Evolutionary conservation across 2,329 filamentous ascomycete genomes (phyloP).

Genomic region (Arthrobotrys conoides): DNA sequence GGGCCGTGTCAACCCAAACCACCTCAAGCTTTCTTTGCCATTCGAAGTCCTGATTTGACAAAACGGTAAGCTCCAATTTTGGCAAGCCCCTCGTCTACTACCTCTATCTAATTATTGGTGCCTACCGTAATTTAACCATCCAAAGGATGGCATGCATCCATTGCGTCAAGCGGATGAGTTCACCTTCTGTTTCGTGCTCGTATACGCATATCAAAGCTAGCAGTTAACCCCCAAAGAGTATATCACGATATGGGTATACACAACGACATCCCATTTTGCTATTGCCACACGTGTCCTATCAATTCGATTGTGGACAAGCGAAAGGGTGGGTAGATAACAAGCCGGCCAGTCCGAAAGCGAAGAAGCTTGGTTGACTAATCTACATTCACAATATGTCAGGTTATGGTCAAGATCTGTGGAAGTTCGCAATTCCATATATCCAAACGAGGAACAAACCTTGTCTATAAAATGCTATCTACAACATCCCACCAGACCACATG

Average conservation of each 20-base stretch:
- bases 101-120: constrained; percentile 29
- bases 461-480: constrained; percentile 15
- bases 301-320: constrained; percentile 46
- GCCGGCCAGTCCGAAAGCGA: constrained; percentile 41
- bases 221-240: constrained; percentile 21
- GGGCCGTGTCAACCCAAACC: constrained; percentile 1
- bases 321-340: constrained; percentile 38
- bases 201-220: constrained; percentile 20
- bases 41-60: background rate
- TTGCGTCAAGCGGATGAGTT: constrained; percentile 26
- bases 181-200: constrained; percentile 32
- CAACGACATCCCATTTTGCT: constrained; percentile 30
- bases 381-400: background rate
- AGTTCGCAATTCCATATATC: constrained; percentile 13
- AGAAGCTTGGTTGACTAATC: constrained; percentile 36
- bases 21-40: background rate
- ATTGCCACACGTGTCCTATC: constrained; percentile 46
- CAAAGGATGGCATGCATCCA: constrained; percentile 19
- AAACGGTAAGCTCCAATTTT: constrained; percentile 46
- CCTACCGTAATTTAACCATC: constrained; percentile 60
- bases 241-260: constrained; percentile 35
- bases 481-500: constrained; percentile 9
- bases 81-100: constrained; percentile 29
- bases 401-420: constrained; percentile 23
- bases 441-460: constrained; percentile 30